A percentile compares a stretch with the other conserved stretches of the same genome.
These are phyloP conservation scores for Hypoxylon sp. DNA, from an alignment of 2,329 filamentous ascomycete species.

Conservation along the genomic window DNA sequence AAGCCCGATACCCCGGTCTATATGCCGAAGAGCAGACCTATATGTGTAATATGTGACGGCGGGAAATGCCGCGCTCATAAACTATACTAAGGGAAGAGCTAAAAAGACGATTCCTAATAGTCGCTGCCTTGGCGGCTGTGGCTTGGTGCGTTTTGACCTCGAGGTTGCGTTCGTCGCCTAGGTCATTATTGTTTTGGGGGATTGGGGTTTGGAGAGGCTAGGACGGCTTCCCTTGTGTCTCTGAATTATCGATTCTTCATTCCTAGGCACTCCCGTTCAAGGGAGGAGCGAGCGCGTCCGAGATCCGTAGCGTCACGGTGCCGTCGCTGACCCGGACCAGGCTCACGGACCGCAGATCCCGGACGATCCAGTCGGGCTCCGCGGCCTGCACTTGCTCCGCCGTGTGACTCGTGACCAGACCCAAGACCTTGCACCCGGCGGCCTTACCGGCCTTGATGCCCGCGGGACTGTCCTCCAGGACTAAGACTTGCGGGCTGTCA, in stretches of 20 bases:
- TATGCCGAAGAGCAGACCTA: constrained; percentile 35
- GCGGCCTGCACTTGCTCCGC: constrained; percentile 78
- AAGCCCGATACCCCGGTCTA: constrained; percentile 35
- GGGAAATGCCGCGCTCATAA: constrained; percentile 14
- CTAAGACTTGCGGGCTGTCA: constrained; percentile 69
- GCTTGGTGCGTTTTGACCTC: constrained; percentile 34
- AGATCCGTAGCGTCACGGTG: constrained; percentile 76
- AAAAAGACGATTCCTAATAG: constrained; percentile 5
- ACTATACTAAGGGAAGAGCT: constrained; percentile 1
- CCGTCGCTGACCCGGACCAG: constrained; percentile 69
- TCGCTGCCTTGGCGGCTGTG: neutral
- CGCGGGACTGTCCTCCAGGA: constrained; percentile 90
- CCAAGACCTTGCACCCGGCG: constrained; percentile 87
- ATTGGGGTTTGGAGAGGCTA: constrained; percentile 1
- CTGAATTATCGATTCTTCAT: constrained; percentile 26
- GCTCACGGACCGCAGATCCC: constrained; percentile 80
- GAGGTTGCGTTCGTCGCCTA: constrained; percentile 14
- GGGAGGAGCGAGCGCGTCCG: constrained; percentile 64
- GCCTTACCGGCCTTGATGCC: constrained; percentile 87
- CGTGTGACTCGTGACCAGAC: constrained; percentile 86
- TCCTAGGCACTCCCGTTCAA: constrained; percentile 13
- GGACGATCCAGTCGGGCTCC: constrained; percentile 89
- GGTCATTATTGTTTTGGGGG: neutral
- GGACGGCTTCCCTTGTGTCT: constrained; percentile 8
- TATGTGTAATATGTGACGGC: constrained; percentile 20